Conservation (phyloP, 306 rosid species). For the Lathyrus aphaca region DNA sequence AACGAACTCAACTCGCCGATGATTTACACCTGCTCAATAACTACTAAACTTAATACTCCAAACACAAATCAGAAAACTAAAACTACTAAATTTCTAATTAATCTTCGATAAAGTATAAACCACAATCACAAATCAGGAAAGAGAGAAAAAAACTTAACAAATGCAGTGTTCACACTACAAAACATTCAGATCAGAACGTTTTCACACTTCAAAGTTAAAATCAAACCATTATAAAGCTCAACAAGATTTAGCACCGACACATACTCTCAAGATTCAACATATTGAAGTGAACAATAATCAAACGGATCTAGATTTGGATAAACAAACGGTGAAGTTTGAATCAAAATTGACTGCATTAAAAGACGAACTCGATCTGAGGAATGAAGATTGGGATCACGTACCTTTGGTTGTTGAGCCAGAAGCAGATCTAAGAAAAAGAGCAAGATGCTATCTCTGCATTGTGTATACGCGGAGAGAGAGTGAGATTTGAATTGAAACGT, state of each 20-base stretch:
- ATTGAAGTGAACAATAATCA: constrained; percentile 17
- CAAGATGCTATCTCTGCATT: constrained; percentile 34
- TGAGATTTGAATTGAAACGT: constrained; percentile 12
- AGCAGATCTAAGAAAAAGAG: constrained; percentile 45
- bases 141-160: background rate
- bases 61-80: background rate
- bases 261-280: background rate
- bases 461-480: background rate
- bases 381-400: background rate
- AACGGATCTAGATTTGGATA: constrained; percentile 40
- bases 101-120: background rate
- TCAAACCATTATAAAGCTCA: background rate
- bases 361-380: constrained; percentile 34
- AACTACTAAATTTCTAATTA: background rate
- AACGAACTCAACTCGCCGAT: constrained; percentile 25
- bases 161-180: background rate
- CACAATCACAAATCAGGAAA: background rate
- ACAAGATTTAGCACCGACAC: constrained; percentile 31
- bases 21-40: constrained; percentile 43
- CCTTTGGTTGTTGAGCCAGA: constrained; percentile 36
- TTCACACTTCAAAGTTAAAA: constrained; percentile 20
- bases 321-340: background rate
- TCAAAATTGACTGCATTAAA: background rate
- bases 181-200: constrained; percentile 21
- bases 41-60: constrained; percentile 6